Percentiles rank a stretch among this genome's conserved stretches.
Conservation (phyloP, 176 grass and related monocot species). For the Puya raimondii region DNA sequence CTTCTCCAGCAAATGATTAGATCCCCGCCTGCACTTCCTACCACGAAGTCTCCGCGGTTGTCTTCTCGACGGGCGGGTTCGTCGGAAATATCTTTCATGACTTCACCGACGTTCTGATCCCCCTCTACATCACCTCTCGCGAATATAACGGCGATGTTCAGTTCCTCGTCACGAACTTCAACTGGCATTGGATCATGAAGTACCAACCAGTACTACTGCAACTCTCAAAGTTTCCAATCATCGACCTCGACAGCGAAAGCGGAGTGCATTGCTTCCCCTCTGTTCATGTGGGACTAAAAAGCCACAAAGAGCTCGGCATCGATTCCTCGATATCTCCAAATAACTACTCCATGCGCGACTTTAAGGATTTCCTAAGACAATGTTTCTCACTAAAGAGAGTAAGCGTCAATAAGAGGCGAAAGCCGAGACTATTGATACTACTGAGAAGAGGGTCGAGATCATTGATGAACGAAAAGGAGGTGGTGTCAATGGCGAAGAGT, state of each 20-base stretch:
- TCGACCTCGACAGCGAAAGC: constrained; percentile 40
- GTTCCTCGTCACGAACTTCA: constrained; percentile 41
- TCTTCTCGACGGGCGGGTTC: constrained; percentile 62
- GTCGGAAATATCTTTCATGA: constrained; percentile 60
- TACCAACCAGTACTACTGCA: constrained; percentile 33
- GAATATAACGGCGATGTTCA: constrained; percentile 41
- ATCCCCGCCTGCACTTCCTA: constrained; percentile 33
- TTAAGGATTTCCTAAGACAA: constrained; percentile 43
- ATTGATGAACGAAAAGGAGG: constrained; percentile 20
- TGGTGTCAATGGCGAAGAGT: constrained; percentile 25
- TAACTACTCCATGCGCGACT: constrained; percentile 53
- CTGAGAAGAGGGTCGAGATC: constrained; percentile 27
- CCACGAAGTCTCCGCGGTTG: constrained; percentile 37
- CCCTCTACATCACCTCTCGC: constrained; percentile 54
- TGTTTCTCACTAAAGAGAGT: constrained; percentile 27
- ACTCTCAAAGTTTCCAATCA: constrained; percentile 62
- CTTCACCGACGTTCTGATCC: constrained; percentile 56
- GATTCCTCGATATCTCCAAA: constrained; percentile 51
- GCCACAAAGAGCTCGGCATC: constrained; percentile 81
- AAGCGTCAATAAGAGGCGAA: background rate
- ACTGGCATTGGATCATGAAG: constrained; percentile 52
- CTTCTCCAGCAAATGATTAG: background rate
- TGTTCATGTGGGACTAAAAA: constrained; percentile 60
- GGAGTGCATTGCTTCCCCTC: constrained; percentile 57
- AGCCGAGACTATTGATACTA: constrained; percentile 30